Evolutionary conservation across 768 basidiomycete genomes (phyloP), one percentile per base, ranked within the genome.

Genomic region (Hydnomerulius pinastri): DNA sequence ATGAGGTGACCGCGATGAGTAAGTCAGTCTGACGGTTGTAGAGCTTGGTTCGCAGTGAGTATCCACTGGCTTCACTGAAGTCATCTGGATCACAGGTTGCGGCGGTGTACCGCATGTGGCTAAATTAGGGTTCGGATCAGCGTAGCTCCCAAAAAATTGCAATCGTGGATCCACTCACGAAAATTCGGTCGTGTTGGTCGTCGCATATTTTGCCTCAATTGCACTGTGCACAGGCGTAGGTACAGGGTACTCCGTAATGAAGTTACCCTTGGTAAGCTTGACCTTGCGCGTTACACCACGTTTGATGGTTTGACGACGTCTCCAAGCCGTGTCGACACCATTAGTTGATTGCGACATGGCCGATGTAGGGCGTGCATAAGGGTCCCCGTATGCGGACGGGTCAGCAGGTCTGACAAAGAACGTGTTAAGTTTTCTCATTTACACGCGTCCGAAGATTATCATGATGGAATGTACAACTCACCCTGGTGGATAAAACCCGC

Each of bases 281-380:
- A 98, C 89, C 65, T 88, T 91, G 61, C 91, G 87, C n/a, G 92
- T 95, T 20, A 93, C 91, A 51, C 92, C 87, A 46, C 93, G 89
- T 65, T 91, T 91, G 71, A 94, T 90, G 27, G 90, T 92, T 70
- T 96, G 92, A 48, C 92, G 86, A 51, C 89, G 83, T 55, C 79
- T 71, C 81, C 81, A 82, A 2, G 82, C 84, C 43, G 73, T 80
- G 51, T 86, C 84, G 43, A 73, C 73, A 27, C 81, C 83, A 54
- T 73, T 79, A 17, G 77, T 79, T 33, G 80, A 77, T 17, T 75
- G 73, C 0, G 83, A 84, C 38, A 77, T 70, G 13, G 74, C 68
- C 17, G 83, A 85, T 33, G 47, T 59, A 15, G 76, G 87, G 61
- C 75, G 83, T 52, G 62, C 37, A 58, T 85, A 89, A 0, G 88